Conservation (phyloP, 805 yeast genomes). For the Ogataea siamensis region DNA sequence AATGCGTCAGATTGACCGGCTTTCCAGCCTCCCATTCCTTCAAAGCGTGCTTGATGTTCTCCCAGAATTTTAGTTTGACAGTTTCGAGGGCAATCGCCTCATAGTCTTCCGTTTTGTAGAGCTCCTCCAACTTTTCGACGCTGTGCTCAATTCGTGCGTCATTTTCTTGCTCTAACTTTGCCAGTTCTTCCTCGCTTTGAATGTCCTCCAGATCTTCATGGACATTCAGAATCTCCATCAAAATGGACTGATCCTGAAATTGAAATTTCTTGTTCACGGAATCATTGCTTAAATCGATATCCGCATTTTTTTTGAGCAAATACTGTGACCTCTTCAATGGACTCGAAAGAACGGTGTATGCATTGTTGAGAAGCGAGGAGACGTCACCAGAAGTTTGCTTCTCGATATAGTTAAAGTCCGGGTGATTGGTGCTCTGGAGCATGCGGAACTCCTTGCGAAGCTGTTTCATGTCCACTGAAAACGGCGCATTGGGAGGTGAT, state of each 20-base stretch:
- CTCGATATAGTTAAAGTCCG: constrained; percentile 51
- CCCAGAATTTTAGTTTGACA: constrained; percentile 79
- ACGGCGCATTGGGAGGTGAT: constrained; percentile 60
- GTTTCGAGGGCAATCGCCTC: constrained; percentile 63
- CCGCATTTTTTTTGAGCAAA: constrained; percentile 42
- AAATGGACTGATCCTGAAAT: constrained; percentile 46
- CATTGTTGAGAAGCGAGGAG: constrained; percentile 66
- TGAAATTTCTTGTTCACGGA: constrained; percentile 42
- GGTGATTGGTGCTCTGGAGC: constrained; percentile 76
- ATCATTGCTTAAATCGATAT: constrained; percentile 60
- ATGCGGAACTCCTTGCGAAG: constrained; percentile 73
- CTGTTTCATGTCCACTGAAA: constrained; percentile 50
- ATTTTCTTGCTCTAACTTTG: constrained; percentile 51
- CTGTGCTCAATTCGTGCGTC: constrained; percentile 49
- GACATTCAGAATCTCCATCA: constrained; percentile 77
- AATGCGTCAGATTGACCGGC: constrained; percentile 64
- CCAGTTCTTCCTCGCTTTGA: constrained; percentile 55
- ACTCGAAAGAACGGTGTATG: constrained; percentile 66
- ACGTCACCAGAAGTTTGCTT: constrained; percentile 28
- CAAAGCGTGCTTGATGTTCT: constrained; percentile 68
- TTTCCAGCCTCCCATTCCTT: constrained; percentile 77
- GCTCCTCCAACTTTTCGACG: constrained; percentile 43
- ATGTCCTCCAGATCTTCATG: constrained; percentile 81
- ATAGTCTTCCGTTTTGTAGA: constrained; percentile 50
- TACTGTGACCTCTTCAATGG: constrained; percentile 74